Evolutionary conservation across 176 grass and related monocot genomes (phyloP).

Genomic region (Oryza coarctata): DNA sequence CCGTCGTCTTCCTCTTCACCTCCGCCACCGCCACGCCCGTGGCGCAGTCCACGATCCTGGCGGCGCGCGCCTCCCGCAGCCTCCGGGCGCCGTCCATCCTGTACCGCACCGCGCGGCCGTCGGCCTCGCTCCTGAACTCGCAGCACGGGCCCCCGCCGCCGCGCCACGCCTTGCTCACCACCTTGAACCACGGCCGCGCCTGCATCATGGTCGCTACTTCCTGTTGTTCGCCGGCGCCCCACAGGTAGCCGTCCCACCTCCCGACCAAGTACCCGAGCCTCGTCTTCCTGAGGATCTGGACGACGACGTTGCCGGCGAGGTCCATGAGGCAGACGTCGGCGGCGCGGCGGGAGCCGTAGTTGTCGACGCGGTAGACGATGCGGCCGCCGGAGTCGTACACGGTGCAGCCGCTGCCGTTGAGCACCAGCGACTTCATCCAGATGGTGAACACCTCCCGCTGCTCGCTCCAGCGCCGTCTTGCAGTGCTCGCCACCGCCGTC

Average conservation of each 20-base stretch:
- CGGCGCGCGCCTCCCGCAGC: conserved; percentile 22
- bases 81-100: conserved; percentile 42
- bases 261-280: conserved; percentile 29
- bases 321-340: conserved; percentile 78
- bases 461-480: conserved; percentile 20
- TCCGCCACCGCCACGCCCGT: conserved; percentile 66
- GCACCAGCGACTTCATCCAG: conserved; percentile 92
- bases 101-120: conserved; percentile 38
- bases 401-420: conserved; percentile 77
- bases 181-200: conserved; percentile 60
- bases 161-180: conserved; percentile 34
- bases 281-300: conserved; percentile 62
- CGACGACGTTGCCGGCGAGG: conserved; percentile 55
- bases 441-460: conserved; percentile 75
- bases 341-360: conserved; percentile 56
- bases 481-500: background rate
- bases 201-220: background rate
- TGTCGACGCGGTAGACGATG: conserved; percentile 85
- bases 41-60: conserved; percentile 57
- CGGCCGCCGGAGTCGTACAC: conserved; percentile 71
- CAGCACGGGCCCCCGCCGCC: conserved; percentile 40
- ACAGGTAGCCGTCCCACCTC: conserved; percentile 66
- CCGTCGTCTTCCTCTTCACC: conserved; percentile 85
- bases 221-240: background rate
- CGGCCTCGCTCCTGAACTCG: conserved; percentile 20